Percentiles rank a stretch among this genome's conserved stretches.
Evolutionary conservation across 1,284 basidiomycete genomes (phyloP).

Genomic region (Papiliotrema terrestris): DNA sequence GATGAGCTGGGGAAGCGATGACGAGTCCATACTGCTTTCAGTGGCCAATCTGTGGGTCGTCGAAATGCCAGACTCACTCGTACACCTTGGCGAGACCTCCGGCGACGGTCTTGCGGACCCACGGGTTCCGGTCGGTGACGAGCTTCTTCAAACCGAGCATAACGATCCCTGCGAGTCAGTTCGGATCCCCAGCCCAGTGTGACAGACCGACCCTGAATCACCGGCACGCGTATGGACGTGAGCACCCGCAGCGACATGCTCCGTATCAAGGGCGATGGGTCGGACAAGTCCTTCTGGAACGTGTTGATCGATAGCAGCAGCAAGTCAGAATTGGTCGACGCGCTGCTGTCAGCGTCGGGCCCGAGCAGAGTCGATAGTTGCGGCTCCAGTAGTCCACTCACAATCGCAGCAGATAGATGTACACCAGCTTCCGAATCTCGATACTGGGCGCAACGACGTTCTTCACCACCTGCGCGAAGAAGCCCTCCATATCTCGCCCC

Average conservation of each 20-base stretch:
- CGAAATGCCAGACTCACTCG: slow-evolving; percentile 58
- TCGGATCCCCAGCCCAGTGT: not conserved
- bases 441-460: slow-evolving; percentile 86
- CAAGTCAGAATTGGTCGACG: slow-evolving; percentile 87
- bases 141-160: slow-evolving; percentile 87
- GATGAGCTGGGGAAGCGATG: slow-evolving; percentile 68
- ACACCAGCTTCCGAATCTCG: slow-evolving; percentile 94
- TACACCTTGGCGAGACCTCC: slow-evolving; percentile 83
- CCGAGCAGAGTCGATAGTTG: too few relatives aligned
- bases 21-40: slow-evolving; percentile 63
- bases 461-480: slow-evolving; percentile 92
- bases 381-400: slow-evolving; percentile 18
- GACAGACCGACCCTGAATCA: slow-evolving; percentile 60
- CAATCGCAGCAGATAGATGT: slow-evolving; percentile 92
- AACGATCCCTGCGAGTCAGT: slow-evolving; percentile 58
- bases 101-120: slow-evolving; percentile 88
- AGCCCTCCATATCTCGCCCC: slow-evolving; percentile 82
- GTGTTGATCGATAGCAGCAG: slow-evolving; percentile 97
- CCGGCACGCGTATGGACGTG: slow-evolving; percentile 82
- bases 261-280: slow-evolving; percentile 85
- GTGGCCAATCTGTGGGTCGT: slow-evolving; percentile 1
- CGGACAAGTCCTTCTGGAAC: slow-evolving; percentile 93
- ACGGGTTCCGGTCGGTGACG: slow-evolving; percentile 83
- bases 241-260: slow-evolving; percentile 93
- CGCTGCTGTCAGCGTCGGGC: slow-evolving; percentile 46